Conservation (phyloP, 139 green algal genomes). For the Limnomonas spitsbergensis region DNA sequence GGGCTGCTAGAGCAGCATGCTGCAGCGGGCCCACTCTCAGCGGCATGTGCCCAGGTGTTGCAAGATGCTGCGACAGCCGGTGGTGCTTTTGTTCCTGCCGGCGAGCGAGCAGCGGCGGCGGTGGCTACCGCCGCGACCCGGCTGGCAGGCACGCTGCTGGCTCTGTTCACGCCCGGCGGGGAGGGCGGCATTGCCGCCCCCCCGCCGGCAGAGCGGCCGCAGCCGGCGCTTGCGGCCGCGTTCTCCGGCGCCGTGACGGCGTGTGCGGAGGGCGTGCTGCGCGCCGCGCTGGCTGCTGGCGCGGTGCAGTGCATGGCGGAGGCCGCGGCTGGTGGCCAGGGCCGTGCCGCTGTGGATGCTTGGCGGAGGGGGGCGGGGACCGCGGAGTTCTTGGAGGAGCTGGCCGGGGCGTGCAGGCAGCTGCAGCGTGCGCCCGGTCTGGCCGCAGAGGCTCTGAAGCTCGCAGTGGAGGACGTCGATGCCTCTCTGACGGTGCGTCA, state of each 20-base stretch:
- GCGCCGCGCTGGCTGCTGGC: background rate
- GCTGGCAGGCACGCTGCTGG: too few species aligned
- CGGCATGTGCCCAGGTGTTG: too few species aligned
- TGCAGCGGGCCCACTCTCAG: too few species aligned
- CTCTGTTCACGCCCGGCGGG: too few species aligned
- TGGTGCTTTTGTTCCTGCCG: too few species aligned
- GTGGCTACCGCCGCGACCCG: too few species aligned
- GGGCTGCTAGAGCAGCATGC: slow-evolving; percentile 24
- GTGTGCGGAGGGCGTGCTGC: background rate
- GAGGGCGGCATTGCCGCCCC: too few species aligned
- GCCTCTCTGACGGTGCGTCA: background rate
- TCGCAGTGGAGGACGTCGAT: background rate
- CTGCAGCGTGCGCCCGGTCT: background rate
- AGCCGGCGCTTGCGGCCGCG: background rate
- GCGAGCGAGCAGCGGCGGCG: too few species aligned
- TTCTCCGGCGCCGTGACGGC: slow-evolving; percentile 1
- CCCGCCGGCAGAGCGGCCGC: too few species aligned
- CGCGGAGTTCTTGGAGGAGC: background rate
- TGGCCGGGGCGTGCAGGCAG: background rate
- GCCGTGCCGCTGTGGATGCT: background rate
- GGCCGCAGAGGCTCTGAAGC: background rate
- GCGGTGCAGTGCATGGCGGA: background rate
- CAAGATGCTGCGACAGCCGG: too few species aligned
- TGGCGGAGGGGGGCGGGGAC: background rate
- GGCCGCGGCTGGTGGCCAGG: background rate